These are phyloP conservation scores for Thraustotheca clavata DNA, from an alignment of 352 stramenopile species.

Conservation along the genomic window DNA sequence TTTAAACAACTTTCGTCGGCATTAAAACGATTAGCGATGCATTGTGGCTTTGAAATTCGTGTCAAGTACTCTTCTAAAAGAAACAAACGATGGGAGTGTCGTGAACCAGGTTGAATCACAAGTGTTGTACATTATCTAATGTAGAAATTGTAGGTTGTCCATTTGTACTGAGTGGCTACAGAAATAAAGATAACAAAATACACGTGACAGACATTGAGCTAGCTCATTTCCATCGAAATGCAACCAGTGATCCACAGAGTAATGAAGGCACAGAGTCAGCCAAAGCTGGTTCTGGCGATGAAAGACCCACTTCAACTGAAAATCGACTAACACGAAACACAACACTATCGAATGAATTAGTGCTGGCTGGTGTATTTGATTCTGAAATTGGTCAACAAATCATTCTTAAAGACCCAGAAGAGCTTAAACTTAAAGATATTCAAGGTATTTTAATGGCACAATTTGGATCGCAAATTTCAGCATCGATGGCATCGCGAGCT, in stretches of 20 bases:
- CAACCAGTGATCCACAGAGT: background rate
- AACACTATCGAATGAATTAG: slow-evolving; percentile 18
- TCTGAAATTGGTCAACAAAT: slow-evolving; percentile 9
- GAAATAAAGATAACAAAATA: slow-evolving; percentile 19
- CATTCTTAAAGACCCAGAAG: slow-evolving; percentile 21
- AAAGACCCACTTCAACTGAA: background rate
- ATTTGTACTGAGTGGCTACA: slow-evolving; percentile 17
- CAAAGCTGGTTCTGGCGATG: background rate
- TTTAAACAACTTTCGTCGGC: slow-evolving; percentile 19
- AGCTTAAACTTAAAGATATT: slow-evolving; percentile 19
- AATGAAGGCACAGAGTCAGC: background rate
- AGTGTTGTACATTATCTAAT: background rate
- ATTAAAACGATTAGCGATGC: slow-evolving; percentile 19
- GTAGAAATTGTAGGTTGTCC: slow-evolving; percentile 3
- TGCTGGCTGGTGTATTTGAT: slow-evolving; percentile 17
- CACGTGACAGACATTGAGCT: slow-evolving; percentile 21
- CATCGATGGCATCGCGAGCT: slow-evolving; percentile 17
- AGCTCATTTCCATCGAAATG: slow-evolving; percentile 8
- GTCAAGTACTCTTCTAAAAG: slow-evolving; percentile 23
- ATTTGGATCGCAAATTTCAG: slow-evolving; percentile 14
- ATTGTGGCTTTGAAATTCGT: slow-evolving; percentile 18
- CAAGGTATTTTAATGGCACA: slow-evolving; percentile 12
- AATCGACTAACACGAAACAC: slow-evolving; percentile 12
- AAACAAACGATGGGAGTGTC: slow-evolving; percentile 20
- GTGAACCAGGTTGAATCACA: background rate